These are phyloP conservation scores for Aureobasidium sp. DNA, from an alignment of 2,329 filamentous ascomycete species.

Conservation along the genomic window DNA sequence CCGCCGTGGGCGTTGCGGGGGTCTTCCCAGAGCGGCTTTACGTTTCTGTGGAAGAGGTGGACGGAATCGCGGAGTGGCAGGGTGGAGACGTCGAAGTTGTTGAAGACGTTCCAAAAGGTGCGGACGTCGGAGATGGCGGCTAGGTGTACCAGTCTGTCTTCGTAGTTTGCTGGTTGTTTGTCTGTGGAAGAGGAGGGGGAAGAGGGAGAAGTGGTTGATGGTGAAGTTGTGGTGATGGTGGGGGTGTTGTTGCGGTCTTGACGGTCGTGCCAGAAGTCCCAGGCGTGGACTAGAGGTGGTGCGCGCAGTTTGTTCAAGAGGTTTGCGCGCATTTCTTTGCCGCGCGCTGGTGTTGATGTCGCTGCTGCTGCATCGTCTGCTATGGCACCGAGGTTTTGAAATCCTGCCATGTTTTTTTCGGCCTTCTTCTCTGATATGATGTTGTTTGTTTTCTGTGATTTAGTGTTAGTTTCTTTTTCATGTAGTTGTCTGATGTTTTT, in stretches of 20 bases:
- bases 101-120: slow-evolving; percentile 43
- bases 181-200: slow-evolving; percentile 10
- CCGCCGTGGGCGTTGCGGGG: slow-evolving; percentile 77
- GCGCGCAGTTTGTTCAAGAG: slow-evolving; percentile 34
- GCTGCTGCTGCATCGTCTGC: slow-evolving; percentile 48
- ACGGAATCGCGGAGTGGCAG: slow-evolving; percentile 58
- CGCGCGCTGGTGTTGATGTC: slow-evolving; percentile 62
- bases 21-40: slow-evolving; percentile 80
- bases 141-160: slow-evolving; percentile 38
- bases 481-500: no score
- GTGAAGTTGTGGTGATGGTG: neutral
- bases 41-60: slow-evolving; percentile 72
- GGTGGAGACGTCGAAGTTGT: slow-evolving; percentile 69
- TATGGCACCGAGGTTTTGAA: slow-evolving; percentile 17
- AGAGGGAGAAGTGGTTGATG: neutral
- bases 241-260: slow-evolving; percentile 26
- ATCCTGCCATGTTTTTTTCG: slow-evolving; percentile 13
- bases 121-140: slow-evolving; percentile 38
- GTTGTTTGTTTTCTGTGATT: neutral
- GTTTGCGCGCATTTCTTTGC: slow-evolving; percentile 58
- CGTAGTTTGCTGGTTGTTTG: slow-evolving; percentile 26
- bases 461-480: neutral
- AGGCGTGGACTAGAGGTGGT: slow-evolving; percentile 42
- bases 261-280: slow-evolving; percentile 45
- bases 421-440: neutral